These are phyloP conservation scores for Canavalia ensiformis DNA, from an alignment of 306 rosid genomes.

Conservation along the genomic window DNA sequence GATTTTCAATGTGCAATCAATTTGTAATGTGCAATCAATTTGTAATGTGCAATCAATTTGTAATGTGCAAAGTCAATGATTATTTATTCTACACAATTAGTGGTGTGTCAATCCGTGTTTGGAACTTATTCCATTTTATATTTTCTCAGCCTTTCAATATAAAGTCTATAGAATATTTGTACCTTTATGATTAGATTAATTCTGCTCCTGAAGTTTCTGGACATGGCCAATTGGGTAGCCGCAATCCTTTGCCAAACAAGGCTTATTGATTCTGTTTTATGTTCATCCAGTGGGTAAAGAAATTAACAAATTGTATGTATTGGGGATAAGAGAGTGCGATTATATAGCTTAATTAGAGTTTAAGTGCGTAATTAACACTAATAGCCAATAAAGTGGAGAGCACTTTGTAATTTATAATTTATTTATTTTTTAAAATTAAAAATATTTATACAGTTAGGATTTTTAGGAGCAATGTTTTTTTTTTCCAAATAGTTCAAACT, in stretches of 20 bases:
- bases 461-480: too few species aligned
- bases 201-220: neutral
- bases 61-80: conserved; percentile 23
- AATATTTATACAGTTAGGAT: too few species aligned
- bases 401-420: too few species aligned
- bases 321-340: too few species aligned
- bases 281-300: neutral
- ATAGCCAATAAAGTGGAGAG: too few species aligned
- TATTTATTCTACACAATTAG: neutral
- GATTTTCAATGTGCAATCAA: conserved; percentile 15
- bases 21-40: conserved; percentile 8
- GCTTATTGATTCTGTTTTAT: neutral
- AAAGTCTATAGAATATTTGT: neutral
- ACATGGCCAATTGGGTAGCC: neutral
- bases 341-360: too few species aligned
- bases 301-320: too few species aligned
- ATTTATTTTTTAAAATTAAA: too few species aligned
- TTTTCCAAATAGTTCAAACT: too few species aligned
- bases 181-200: neutral
- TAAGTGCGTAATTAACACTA: too few species aligned
- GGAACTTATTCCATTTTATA: conserved; percentile 23
- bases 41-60: too few species aligned
- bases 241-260: neutral
- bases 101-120: conserved; percentile 14
- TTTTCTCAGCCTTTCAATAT: conserved; percentile 20